Evolutionary conservation across 1,284 basidiomycete species (phyloP).

Genomic region (Gomphus bonarii): DNA sequence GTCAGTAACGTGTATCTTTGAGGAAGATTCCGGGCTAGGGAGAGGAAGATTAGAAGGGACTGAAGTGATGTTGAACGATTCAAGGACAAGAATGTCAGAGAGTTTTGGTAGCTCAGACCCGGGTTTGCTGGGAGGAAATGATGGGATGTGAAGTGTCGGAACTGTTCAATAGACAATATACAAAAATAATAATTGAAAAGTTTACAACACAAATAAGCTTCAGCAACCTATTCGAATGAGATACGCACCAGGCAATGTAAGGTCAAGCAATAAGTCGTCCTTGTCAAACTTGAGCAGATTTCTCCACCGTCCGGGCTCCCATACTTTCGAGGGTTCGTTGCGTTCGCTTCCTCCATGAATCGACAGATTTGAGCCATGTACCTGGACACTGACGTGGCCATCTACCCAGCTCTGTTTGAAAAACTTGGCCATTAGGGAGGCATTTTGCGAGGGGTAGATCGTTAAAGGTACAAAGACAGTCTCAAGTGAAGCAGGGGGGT

Average conservation of each 20-base stretch:
- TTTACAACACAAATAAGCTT: background rate
- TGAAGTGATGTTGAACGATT: conserved; percentile 47
- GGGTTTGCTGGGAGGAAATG: background rate
- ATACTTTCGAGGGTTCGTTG: background rate
- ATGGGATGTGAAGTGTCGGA: background rate
- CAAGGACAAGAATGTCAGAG: conserved; percentile 46
- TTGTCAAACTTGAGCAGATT: conserved; percentile 2
- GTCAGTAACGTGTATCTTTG: conserved; percentile 33
- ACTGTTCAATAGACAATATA: background rate
- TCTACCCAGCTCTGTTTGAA: conserved; percentile 3
- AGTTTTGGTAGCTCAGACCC: conserved; percentile 34
- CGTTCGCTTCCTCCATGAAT: background rate
- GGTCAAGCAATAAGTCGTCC: background rate
- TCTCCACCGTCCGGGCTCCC: background rate
- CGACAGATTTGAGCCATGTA: background rate
- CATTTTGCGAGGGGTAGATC: conserved; percentile 5
- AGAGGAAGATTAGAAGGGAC: conserved; percentile 14
- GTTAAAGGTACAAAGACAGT: background rate
- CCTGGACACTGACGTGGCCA: background rate
- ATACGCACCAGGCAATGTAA: conserved; percentile 5
- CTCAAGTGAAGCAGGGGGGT: background rate
- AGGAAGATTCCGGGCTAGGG: conserved; percentile 38
- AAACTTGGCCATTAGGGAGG: background rate
- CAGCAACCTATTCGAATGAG: background rate
- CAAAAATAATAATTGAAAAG: background rate